Evolutionary conservation across 163 green algal species (phyloP).

Genomic region (Scenedesmus sp.): DNA sequence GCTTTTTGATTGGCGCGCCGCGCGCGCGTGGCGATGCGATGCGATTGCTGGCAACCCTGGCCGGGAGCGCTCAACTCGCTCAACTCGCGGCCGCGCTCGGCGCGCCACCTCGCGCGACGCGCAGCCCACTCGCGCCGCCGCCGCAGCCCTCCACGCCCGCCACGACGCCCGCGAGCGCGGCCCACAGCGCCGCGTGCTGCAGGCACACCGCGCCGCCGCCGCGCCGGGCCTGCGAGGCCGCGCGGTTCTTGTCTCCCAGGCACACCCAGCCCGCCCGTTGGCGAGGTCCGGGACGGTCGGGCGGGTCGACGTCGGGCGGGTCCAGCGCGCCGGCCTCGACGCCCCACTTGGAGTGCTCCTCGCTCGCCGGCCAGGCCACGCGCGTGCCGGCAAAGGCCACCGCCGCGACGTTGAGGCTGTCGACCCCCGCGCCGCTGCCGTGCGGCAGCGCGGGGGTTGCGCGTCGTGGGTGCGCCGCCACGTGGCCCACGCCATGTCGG

Average conservation of each 20-base stretch:
- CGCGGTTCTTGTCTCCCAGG: slow-evolving; percentile 38
- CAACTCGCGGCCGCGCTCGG: too few species aligned
- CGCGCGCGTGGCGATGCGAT: too few species aligned
- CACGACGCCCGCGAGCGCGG: slow-evolving; percentile 18
- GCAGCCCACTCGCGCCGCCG: too few species aligned
- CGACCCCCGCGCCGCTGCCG: too few species aligned
- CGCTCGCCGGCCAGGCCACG: background rate
- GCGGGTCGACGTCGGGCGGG: too few species aligned
- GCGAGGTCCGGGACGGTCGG: too few species aligned
- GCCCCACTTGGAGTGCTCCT: slow-evolving; percentile 45
- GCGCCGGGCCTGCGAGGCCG: slow-evolving; percentile 25
- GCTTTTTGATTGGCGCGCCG: too few species aligned
- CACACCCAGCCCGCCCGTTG: slow-evolving; percentile 34
- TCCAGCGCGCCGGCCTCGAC: background rate
- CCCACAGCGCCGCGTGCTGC: slow-evolving; percentile 27
- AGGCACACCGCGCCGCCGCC: slow-evolving; percentile 31
- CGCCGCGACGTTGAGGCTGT: slow-evolving; percentile 31
- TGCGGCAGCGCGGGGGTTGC: slow-evolving; percentile 21
- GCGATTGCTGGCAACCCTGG: too few species aligned
- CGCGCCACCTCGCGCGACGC: too few species aligned
- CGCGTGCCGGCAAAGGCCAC: slow-evolving; percentile 4
- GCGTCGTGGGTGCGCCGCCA: slow-evolving; percentile 41
- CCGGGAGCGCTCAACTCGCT: too few species aligned
- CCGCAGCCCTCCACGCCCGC: slow-evolving; percentile 19
- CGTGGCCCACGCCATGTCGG: slow-evolving; percentile 39